Base-by-base conservation (phyloP, 306 rosid species). In the Trichosanthes cucumerina region DNA sequence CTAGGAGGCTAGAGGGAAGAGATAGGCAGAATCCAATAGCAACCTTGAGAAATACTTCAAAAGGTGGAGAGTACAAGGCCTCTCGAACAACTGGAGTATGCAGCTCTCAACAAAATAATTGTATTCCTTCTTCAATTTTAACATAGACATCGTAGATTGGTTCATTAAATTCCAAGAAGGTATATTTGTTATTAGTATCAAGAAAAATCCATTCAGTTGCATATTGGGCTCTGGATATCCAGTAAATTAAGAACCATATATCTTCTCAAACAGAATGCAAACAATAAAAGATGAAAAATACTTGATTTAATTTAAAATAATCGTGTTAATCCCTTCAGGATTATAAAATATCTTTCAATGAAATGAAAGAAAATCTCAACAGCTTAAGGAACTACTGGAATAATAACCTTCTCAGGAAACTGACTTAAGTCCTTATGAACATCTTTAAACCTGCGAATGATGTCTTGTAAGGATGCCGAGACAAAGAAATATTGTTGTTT, bases 401-500 rank as follows among this genome's bases (percentile, higher is more conserved):
- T 52, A 38, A 33, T 78, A 80, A 91, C 96, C 96, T 91, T 86
- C 46, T 88, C 91, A n/a, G 90, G 89, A 83, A 88, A 71, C 81
- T 87, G 89, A 77, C 84, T 87, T 36, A 88, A 88, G 82, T 82
- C 85, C 76, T 77, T 41, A 80, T 91, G 93, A 77, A 65, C 81
- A 78, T 89, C 93, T 89, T 89, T 91, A 82, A 91, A 91, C 77
- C 96, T 88, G 58, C 90, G 90, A 53, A 91, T 85, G 75, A 91
- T 89, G 82, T 91, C 93, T 85, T 89, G 93, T 80, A 87, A 75
- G 74, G 96, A 91, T 70, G 93, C 93, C 1, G 93, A 87, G 79
- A 89, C 91, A 86, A 91, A 89, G 87, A 89, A 89, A 78, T 87
- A 91, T 62, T 89, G 96, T 56, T 91, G 96, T 78, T 91, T 91